A percentile compares a stretch with the other conserved stretches of the same genome.
phyloP scores from a whole-genome alignment of 345 rosid species.

The Excoecaria cochinchinensis region DNA sequence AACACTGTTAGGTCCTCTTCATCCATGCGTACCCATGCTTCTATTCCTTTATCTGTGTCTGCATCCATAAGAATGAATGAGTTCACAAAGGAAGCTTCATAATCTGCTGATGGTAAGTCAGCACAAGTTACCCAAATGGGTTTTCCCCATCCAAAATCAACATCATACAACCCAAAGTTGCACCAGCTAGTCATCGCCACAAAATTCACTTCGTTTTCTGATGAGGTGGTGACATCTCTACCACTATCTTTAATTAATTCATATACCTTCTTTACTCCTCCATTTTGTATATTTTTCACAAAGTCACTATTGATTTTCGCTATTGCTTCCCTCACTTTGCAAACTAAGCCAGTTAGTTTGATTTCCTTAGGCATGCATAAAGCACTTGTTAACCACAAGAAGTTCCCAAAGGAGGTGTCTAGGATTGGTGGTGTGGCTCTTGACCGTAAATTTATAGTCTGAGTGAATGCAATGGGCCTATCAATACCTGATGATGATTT shows the following conservation, averaged over 20 bases:
- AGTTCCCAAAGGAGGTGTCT: conserved; percentile 4
- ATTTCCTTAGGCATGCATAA: not conserved
- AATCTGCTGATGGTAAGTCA: not conserved
- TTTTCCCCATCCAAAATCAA: conserved; percentile 1
- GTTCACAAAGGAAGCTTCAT: not conserved
- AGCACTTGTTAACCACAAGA: not conserved
- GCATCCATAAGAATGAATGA: conserved; percentile 7
- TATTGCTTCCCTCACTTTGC: conserved; percentile 9
- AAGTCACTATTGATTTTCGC: not conserved
- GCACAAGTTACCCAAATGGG: not conserved
- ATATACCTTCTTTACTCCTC: not conserved
- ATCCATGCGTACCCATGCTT: conserved; percentile 23
- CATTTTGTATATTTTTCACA: not conserved
- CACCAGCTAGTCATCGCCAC: not conserved
- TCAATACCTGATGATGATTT: conserved; percentile 2
- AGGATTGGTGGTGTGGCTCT: not conserved
- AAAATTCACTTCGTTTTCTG: not conserved
- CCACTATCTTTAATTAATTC: not conserved
- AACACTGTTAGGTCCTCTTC: conserved; percentile 18
- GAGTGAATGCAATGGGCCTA: conserved; percentile 12
- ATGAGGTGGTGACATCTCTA: not conserved
- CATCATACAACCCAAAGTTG: not conserved
- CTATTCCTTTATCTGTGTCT: conserved; percentile 19
- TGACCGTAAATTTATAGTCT: not conserved
- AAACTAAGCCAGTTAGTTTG: not conserved